Percentiles rank a stretch among this genome's conserved stretches.
Conservation (phyloP, 495 filamentous ascomycete genomes). For the Physcia stellaris region DNA sequence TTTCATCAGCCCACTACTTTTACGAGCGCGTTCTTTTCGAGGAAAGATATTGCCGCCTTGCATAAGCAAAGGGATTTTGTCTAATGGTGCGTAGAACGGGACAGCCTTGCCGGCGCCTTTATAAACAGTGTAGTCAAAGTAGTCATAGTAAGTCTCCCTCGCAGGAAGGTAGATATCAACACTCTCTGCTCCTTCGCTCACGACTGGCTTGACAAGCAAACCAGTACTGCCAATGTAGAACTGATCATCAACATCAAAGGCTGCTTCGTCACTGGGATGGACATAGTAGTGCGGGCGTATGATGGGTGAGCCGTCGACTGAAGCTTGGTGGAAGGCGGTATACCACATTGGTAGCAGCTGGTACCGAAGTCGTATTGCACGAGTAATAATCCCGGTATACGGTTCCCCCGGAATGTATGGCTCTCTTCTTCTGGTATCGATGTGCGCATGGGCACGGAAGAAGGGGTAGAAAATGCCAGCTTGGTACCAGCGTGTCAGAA, state of each 20-base stretch:
- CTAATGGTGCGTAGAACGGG: conserved; percentile 61
- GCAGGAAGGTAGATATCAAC: conserved; percentile 78
- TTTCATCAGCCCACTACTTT: conserved; percentile 77
- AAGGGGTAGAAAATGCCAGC: conserved; percentile 96
- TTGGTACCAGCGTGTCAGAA: conserved; percentile 92
- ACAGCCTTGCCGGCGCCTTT: conserved; percentile 51
- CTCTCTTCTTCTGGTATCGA: conserved; percentile 86
- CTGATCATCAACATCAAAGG: conserved; percentile 83
- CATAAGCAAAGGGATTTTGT: conserved; percentile 80
- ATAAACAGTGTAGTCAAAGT: conserved; percentile 71
- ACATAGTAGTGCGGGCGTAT: conserved; percentile 83
- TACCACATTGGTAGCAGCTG: conserved; percentile 89
- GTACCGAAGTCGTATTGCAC: conserved; percentile 80
- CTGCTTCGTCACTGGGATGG: conserved; percentile 73
- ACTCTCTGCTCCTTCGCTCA: conserved; percentile 54
- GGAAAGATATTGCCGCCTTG: conserved; percentile 85
- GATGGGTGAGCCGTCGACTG: conserved; percentile 70
- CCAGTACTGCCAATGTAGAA: conserved; percentile 81
- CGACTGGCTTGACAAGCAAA: conserved; percentile 77
- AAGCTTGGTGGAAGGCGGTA: conserved; percentile 85
- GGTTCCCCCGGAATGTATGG: conserved; percentile 81
- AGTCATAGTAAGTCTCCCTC: conserved; percentile 81
- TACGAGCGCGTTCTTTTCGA: conserved; percentile 72
- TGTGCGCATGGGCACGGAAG: conserved; percentile 96
- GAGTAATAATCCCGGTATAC: conserved; percentile 71